A percentile compares a stretch with the other conserved stretches of the same genome.
Conservation (phyloP, 2,329 filamentous ascomycete genomes). For the Stachybotrys chartarum region DNA sequence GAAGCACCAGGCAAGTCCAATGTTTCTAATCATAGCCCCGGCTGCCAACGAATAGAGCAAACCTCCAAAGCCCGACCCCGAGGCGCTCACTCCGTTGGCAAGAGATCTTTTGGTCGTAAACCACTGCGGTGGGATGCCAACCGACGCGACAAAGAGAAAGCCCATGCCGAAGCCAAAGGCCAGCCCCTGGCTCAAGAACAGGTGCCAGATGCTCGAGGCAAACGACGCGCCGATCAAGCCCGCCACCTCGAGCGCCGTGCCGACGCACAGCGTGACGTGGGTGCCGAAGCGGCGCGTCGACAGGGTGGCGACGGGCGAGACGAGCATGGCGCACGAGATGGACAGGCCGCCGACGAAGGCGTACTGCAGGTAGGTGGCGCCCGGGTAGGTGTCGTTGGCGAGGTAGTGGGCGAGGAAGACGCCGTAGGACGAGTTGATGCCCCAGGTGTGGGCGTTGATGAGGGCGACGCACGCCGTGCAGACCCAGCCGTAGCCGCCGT, state of each 20-base stretch:
- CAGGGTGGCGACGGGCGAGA: constrained; percentile 58
- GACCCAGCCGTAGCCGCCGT: constrained; percentile 46
- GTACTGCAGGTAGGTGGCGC: constrained; percentile 54
- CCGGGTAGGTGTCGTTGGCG: constrained; percentile 48
- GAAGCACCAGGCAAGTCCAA: constrained; percentile 34
- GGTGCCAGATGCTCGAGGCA: constrained; percentile 58
- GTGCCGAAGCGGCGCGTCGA: constrained; percentile 54
- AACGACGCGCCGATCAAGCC: constrained; percentile 63
- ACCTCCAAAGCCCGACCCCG: constrained; percentile 63
- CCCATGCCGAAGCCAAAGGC: constrained; percentile 67
- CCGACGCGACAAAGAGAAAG: constrained; percentile 59
- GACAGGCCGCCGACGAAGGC: constrained; percentile 56
- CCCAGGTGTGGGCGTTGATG: constrained; percentile 59
- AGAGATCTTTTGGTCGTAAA: constrained; percentile 56
- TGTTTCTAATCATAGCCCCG: constrained; percentile 54
- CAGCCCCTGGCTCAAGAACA: constrained; percentile 64
- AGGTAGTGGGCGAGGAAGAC: constrained; percentile 48
- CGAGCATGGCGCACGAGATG: constrained; percentile 42
- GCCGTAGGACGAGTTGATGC: constrained; percentile 14
- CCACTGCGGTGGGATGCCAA: constrained; percentile 60
- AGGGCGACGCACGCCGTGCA: constrained; percentile 24
- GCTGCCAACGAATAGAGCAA: constrained; percentile 55
- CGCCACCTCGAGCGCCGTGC: constrained; percentile 51
- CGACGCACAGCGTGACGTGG: constrained; percentile 52
- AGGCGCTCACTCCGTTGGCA: constrained; percentile 55